A percentile compares a stretch with the other conserved stretches of the same genome.
phyloP scores from a whole-genome alignment of 2,329 filamentous ascomycete genomes.

The Penicillium griseofulvum region DNA sequence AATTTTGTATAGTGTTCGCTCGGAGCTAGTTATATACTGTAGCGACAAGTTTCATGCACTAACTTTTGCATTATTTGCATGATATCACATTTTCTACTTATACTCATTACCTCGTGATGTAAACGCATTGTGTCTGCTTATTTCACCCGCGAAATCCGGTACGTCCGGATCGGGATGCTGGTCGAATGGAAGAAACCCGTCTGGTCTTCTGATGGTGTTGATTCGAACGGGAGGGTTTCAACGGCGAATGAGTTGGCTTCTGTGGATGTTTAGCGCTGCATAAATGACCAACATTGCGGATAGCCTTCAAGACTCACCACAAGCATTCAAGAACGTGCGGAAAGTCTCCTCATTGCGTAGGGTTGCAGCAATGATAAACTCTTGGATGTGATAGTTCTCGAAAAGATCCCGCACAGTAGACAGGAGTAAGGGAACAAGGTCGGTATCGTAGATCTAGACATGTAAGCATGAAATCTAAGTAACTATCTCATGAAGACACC shows the following conservation, averaged over 20 bases:
- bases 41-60: neutral
- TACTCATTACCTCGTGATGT: constrained; percentile 5
- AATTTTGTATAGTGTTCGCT: neutral
- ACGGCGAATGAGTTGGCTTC: constrained; percentile 37
- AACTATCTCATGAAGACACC: constrained; percentile 1
- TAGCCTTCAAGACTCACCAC: constrained; percentile 47
- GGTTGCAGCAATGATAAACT: constrained; percentile 60
- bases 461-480: neutral
- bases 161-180: constrained; percentile 38
- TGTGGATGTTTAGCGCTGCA: constrained; percentile 14
- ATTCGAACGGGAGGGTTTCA: constrained; percentile 42
- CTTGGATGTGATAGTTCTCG: constrained; percentile 49
- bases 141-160: constrained; percentile 27
- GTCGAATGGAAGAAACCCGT: constrained; percentile 50
- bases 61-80: neutral
- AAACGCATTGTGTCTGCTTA: neutral
- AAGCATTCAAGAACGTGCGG: constrained; percentile 56
- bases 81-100: neutral
- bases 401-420: constrained; percentile 57
- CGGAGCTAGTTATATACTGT: neutral
- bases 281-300: neutral
- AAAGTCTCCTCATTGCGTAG: constrained; percentile 63
- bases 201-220: constrained; percentile 44
- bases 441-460: constrained; percentile 59
- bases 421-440: constrained; percentile 57